Evolutionary conservation across 2,329 filamentous ascomycete genomes (phyloP).

Genomic region (Fusarium sp.): DNA sequence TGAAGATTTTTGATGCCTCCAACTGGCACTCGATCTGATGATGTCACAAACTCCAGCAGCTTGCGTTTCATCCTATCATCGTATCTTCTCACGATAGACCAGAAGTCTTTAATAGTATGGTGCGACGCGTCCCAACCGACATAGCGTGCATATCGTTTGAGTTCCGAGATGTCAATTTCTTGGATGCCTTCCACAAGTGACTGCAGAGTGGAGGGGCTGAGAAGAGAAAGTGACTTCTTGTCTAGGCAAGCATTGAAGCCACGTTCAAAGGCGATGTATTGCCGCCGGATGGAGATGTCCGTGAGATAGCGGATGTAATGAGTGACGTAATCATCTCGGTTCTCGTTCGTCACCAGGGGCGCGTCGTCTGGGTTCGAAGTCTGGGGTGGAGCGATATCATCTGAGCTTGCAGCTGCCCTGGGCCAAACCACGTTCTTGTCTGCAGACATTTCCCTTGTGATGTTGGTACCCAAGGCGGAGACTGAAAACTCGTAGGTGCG

Average conservation of each 20-base stretch:
- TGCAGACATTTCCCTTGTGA: constrained; percentile 67
- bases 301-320: constrained; percentile 90
- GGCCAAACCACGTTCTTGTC: constrained; percentile 60
- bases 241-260: constrained; percentile 84
- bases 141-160: constrained; percentile 79
- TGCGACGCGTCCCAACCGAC: constrained; percentile 81
- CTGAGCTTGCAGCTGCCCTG: constrained; percentile 53
- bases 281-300: constrained; percentile 78
- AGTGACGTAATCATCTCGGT: constrained; percentile 80
- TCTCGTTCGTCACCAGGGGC: constrained; percentile 81
- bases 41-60: constrained; percentile 94
- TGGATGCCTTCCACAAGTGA: constrained; percentile 85
- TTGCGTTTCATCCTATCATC: constrained; percentile 76
- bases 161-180: constrained; percentile 79
- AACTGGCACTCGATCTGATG: constrained; percentile 88
- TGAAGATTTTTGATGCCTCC: constrained; percentile 84
- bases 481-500: constrained; percentile 88
- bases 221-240: constrained; percentile 75
- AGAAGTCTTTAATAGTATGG: constrained; percentile 81
- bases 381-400: constrained; percentile 36
- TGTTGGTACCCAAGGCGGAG: constrained; percentile 64
- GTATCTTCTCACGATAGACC: constrained; percentile 79
- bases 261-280: constrained; percentile 81
- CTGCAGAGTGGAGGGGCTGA: constrained; percentile 77
- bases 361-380: constrained; percentile 62